Evolutionary conservation across 352 stramenopile species (phyloP), one percentile per base, ranked within the genome.

Genomic region (Globisporangium middletonii): DNA sequence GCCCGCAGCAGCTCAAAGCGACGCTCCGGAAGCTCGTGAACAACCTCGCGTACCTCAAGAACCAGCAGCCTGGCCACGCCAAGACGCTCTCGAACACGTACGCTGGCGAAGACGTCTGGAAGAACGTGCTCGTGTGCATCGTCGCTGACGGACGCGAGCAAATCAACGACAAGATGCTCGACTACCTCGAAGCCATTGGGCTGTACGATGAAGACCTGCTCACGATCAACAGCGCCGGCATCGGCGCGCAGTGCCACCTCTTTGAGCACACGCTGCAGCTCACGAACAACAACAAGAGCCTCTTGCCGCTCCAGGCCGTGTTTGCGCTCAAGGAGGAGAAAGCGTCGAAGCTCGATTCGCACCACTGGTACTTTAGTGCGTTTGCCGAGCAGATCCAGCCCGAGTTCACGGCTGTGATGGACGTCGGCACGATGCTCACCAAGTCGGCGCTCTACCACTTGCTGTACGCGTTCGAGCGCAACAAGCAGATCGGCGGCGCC

Each of bases 211-310:
- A 95, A 67, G 83, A 93, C 57, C 43, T 93, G 41, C 58, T 93
- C 47, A 93, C 83, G 3, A 95, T 95, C 65, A 90, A 88, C 57
- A 92, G 80, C 56, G 83, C 85, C 0, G 85, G 85, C 11, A 89
- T 93, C 53, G 79, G 79, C 6, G 79, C 83, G 6, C 79, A 93
- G 51, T 92, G 79, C 46, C 85, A 95, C 52, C 33, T 95, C 49
- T 95, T 95, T 50, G 85, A 95, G 60, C 82, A 92, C 65, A 92
- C 85, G 42, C 53, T 95, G 16, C 85, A 93, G 57, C 69, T 92
- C 28, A 73, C 67, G 0, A 70, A 86, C 58, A 89, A 92, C 30
- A 75, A 75, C 55, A 88, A 86, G 56, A 69, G 71, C 45, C 38
- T 95, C 26, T 26, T 88, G 50, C 85, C 85, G 3, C 79, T 95